Evolutionary conservation across 169 alveolate genomes (phyloP), one percentile per base, ranked within the genome.

Genomic region (Plasmodium inui): DNA sequence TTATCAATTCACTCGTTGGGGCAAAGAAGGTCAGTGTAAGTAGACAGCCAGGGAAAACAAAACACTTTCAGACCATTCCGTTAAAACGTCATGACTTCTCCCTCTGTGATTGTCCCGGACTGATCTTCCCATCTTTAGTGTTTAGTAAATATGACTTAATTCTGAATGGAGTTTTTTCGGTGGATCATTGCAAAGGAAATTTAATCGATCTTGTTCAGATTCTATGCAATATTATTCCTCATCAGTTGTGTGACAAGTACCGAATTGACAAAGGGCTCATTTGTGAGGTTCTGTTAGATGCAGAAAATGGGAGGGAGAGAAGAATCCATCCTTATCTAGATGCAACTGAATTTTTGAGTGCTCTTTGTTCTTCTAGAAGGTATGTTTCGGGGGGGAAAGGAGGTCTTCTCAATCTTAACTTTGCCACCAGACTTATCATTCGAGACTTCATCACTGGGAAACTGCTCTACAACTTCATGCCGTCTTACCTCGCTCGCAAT

Each of bases 11-110:
- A n/a, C 96, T 99, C 55, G 94, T 98, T 96, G 98, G 98, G 28
- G 95, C 92, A 53, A 99, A 99, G 92, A 97, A 97, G 93, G 99
- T 98, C 0, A 98, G 99, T 32, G 99, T 99, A 14, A 99, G 99
- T 44, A 93, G 98, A 44, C 98, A 97, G 92, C 99, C 99, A 7
- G 99, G 99, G 3, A 99, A 99, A 94, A 99, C 99, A 6, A 99
- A 98, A 94, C 99, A 98, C 93, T 97, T 99, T 82, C 99, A 99
- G 84, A 99, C 99, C 4, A 90, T 99, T 44, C 72, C 93, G 28
- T 89, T 98, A 74, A 86, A 85, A 34, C 94, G 96, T 73, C 82
- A 97, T 7, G 97, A 96, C 50, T 92, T 99, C 55, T 96, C 98
- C 28, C 96, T 99, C 82, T 98, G 99, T 92, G 99, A 99, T 95